These are phyloP conservation scores for Detonula confervacea DNA, from an alignment of 352 stramenopile species.

Conservation along the genomic window DNA sequence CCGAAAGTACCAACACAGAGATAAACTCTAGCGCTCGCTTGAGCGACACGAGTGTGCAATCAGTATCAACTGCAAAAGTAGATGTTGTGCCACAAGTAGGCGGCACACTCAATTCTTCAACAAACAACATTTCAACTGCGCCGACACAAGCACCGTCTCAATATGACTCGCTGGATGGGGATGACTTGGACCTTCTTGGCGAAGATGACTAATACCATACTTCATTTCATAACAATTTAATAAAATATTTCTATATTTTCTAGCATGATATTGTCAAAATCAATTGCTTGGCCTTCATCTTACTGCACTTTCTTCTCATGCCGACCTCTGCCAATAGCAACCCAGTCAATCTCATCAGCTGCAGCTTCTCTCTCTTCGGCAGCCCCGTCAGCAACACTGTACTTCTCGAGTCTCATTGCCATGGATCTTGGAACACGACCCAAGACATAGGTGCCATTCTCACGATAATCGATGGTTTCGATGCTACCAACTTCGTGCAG, in stretches of 20 bases:
- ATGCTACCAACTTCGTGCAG: slow-evolving; percentile 83
- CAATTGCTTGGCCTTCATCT: too few relatives aligned
- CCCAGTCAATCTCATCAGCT: slow-evolving; percentile 78
- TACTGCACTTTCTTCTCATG: slow-evolving; percentile 58
- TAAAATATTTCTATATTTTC: background rate
- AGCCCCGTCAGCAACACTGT: slow-evolving; percentile 48
- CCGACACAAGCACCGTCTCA: background rate
- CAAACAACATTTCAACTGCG: background rate
- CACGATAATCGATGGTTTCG: slow-evolving; percentile 80
- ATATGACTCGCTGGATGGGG: slow-evolving; percentile 6
- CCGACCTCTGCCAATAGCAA: slow-evolving; percentile 69
- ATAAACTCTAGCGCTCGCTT: background rate
- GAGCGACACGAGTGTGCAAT: background rate
- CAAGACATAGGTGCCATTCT: slow-evolving; percentile 75
- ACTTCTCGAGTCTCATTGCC: slow-evolving; percentile 76
- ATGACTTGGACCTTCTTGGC: slow-evolving; percentile 19
- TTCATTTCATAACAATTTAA: background rate
- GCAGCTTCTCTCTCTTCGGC: slow-evolving; percentile 27
- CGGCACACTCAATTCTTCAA: background rate
- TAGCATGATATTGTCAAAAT: too few relatives aligned
- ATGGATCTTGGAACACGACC: slow-evolving; percentile 71
- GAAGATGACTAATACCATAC: slow-evolving; percentile 8
- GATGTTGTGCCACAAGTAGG: background rate
- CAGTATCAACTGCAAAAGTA: too few relatives aligned
- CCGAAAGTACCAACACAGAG: background rate